Percentiles rank a stretch among this genome's conserved stretches.
These are phyloP conservation scores for Kodamaea leandrae DNA, from an alignment of 805 yeast species.

Conservation along the genomic window DNA sequence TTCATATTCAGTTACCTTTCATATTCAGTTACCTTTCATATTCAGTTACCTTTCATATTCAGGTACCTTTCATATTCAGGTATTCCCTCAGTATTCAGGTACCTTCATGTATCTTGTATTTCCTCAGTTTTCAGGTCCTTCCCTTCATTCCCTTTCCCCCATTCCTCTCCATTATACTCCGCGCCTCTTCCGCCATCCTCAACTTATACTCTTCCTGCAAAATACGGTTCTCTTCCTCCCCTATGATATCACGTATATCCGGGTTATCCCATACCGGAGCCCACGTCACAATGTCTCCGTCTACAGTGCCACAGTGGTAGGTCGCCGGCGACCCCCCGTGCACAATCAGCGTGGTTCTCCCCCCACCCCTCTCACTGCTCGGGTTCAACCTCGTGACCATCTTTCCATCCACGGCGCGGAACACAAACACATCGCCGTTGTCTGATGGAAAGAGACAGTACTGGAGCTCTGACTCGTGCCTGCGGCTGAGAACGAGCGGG, in stretches of 20 bases:
- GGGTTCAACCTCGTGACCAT: constrained; percentile 55
- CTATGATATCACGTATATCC: constrained; percentile 3
- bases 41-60: too few species aligned
- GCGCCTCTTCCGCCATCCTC: constrained; percentile 12
- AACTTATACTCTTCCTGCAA: not conserved
- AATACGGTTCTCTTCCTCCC: constrained; percentile 3
- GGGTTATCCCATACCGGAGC: constrained; percentile 19
- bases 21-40: too few species aligned
- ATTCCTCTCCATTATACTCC: constrained; percentile 8
- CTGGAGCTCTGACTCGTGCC: constrained; percentile 52
- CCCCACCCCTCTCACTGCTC: constrained; percentile 33
- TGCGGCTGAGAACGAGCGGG: constrained; percentile 52
- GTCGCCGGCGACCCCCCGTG: constrained; percentile 44
- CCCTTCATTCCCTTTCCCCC: too few species aligned
- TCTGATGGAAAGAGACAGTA: constrained; percentile 72
- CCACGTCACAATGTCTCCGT: constrained; percentile 66
- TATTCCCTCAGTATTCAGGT: too few species aligned
- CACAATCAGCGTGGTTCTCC: constrained; percentile 52
- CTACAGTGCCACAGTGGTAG: constrained; percentile 61
- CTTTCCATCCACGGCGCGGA: constrained; percentile 59
- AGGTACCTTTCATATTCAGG: too few species aligned
- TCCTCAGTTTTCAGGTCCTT: too few species aligned
- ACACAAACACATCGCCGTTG: constrained; percentile 65
- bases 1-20: too few species aligned
- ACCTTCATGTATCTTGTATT: too few species aligned